phyloP scores from a whole-genome alignment of 164 flowering plant species.

The Hamamelis virginiana region DNA sequence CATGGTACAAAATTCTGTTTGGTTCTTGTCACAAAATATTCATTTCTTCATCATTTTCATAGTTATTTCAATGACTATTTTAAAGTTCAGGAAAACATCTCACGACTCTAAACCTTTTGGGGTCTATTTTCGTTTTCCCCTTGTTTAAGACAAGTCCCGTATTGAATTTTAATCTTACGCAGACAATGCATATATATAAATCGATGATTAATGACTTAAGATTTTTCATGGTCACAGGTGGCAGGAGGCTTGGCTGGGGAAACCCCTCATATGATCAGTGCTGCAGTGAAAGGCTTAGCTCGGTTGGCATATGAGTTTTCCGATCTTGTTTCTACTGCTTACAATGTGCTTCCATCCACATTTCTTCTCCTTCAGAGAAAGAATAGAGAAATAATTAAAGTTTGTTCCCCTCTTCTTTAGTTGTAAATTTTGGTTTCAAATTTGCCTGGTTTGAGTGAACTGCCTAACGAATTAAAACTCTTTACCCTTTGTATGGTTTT shows the following conservation, averaged over 20 bases:
- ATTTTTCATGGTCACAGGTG: conserved; percentile 45
- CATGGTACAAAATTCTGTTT: conserved; percentile 55
- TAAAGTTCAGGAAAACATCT: no score
- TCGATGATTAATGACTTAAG: conserved; percentile 1
- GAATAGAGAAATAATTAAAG: conserved; percentile 85
- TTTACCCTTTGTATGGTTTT: background rate
- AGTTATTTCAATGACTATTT: no score
- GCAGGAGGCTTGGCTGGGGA: conserved; percentile 93
- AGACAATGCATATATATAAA: no score
- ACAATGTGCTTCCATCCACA: conserved; percentile 73
- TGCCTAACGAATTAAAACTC: background rate
- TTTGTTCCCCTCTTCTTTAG: conserved; percentile 19
- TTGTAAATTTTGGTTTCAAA: background rate
- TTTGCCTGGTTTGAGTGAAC: background rate
- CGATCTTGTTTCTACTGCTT: conserved; percentile 74
- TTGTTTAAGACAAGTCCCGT: no score
- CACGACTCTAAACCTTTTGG: no score
- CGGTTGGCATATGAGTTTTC: conserved; percentile 97
- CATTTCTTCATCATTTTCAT: no score
- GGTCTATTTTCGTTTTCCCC: no score
- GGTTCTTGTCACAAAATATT: background rate
- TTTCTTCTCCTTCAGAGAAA: conserved; percentile 77
- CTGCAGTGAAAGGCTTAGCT: conserved; percentile 90
- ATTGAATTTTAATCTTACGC: no score
- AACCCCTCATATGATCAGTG: conserved; percentile 95